Conservation (phyloP, 2,329 filamentous ascomycete genomes). For the Paracoccidioides lutzii region DNA sequence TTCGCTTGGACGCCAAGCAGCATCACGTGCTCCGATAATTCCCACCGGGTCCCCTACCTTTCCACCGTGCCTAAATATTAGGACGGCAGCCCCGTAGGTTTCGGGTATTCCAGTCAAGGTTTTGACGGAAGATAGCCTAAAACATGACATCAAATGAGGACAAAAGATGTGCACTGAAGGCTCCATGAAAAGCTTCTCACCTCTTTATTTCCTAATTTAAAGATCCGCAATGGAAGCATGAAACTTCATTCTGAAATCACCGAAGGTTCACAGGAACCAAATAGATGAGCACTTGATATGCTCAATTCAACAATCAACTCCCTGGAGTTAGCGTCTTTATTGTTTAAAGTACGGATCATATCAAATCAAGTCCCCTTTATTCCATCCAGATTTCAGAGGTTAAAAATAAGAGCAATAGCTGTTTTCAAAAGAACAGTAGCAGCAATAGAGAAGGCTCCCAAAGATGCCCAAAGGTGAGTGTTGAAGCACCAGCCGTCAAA, state of each 20-base stretch:
- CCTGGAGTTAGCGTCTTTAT: slow-evolving; percentile 51
- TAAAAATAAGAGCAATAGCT: slow-evolving; percentile 49
- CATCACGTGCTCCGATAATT: too few species aligned
- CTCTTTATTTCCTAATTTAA: not conserved
- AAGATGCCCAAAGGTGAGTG: slow-evolving; percentile 48
- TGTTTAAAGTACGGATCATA: slow-evolving; percentile 50
- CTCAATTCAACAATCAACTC: slow-evolving; percentile 46
- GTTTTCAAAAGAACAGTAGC: slow-evolving; percentile 49
- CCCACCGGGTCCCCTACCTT: too few species aligned
- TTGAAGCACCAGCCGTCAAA: slow-evolving; percentile 58
- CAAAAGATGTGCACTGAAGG: too few species aligned
- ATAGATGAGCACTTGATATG: not conserved
- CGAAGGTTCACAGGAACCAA: not conserved
- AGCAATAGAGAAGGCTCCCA: slow-evolving; percentile 47
- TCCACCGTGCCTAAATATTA: too few species aligned
- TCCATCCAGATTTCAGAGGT: slow-evolving; percentile 54
- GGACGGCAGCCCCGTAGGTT: too few species aligned
- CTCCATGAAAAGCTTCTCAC: too few species aligned
- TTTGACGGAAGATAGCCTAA: too few species aligned
- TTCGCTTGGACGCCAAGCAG: too few species aligned
- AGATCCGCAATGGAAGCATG: not conserved
- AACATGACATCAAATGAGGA: too few species aligned
- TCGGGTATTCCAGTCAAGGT: too few species aligned
- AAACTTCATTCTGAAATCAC: not conserved
- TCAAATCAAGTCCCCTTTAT: slow-evolving; percentile 60